A percentile compares a stretch with the other conserved stretches of the same genome.
Evolutionary conservation across 208 protist genomes (phyloP).

Genomic region (Acanthamoeba triangularis): DNA sequence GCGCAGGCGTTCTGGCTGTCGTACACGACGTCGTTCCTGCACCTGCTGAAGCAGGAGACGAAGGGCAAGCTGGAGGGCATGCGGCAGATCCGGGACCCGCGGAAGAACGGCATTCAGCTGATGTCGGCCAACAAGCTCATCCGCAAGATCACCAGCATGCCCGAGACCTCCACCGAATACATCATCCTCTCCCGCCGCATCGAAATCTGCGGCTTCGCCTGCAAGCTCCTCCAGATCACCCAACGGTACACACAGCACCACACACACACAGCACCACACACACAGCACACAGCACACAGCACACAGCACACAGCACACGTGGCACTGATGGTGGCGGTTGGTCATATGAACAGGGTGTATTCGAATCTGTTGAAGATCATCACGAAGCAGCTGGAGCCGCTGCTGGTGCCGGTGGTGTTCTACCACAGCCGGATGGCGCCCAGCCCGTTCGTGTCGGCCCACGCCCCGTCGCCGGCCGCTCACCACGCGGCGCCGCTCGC

Average conservation of each 20-base stretch:
- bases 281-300: no score
- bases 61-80: slow-evolving; percentile 70
- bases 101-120: slow-evolving; percentile 70
- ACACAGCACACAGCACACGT: background rate
- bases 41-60: slow-evolving; percentile 45
- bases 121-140: slow-evolving; percentile 74
- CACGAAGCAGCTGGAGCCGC: slow-evolving; percentile 60
- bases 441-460: slow-evolving; percentile 21
- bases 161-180: slow-evolving; percentile 34
- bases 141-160: slow-evolving; percentile 69
- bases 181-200: slow-evolving; percentile 49
- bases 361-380: slow-evolving; percentile 52
- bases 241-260: background rate
- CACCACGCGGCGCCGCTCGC: background rate
- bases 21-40: slow-evolving; percentile 54
- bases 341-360: slow-evolving; percentile 58
- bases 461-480: background rate
- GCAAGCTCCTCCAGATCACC: slow-evolving; percentile 67
- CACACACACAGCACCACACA: no score
- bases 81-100: slow-evolving; percentile 22
- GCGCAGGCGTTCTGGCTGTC: slow-evolving; percentile 68
- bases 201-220: slow-evolving; percentile 67
- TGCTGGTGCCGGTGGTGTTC: slow-evolving; percentile 57
- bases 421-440: background rate
- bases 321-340: background rate